phyloP scores from a whole-genome alignment of 306 rosid species.

The apple (Malus domestica) region DNA sequence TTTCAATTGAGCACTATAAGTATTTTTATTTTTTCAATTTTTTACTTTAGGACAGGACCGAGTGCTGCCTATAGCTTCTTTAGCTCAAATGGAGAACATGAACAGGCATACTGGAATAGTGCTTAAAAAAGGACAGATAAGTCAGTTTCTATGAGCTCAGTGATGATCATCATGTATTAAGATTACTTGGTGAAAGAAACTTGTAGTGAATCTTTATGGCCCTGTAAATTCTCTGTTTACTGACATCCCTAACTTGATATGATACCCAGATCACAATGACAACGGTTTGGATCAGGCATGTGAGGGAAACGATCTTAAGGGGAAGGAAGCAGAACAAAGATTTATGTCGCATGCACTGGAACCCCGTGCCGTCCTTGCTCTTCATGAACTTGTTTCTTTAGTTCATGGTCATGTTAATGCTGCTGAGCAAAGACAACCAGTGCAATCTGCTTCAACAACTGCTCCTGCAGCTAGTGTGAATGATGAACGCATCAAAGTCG shows the following conservation, averaged over 20 bases:
- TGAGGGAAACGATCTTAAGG: constrained; percentile 39
- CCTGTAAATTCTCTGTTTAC: neutral
- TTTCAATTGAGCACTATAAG: neutral
- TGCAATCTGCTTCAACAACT: constrained; percentile 36
- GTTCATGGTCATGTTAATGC: constrained; percentile 55
- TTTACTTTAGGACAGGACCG: constrained; percentile 54
- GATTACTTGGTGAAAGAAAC: constrained; percentile 1
- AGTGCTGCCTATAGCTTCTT: constrained; percentile 35
- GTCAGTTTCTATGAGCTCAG: constrained; percentile 30
- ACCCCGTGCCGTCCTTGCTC: constrained; percentile 57
- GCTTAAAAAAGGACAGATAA: constrained; percentile 32
- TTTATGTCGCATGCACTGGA: constrained; percentile 44
- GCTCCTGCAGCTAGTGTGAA: constrained; percentile 33
- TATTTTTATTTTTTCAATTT: neutral
- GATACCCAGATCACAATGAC: constrained; percentile 38
- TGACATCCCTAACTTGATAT: constrained; percentile 28
- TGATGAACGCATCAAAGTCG: constrained; percentile 29
- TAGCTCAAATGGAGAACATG: constrained; percentile 33
- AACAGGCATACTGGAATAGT: constrained; percentile 14
- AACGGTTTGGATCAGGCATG: constrained; percentile 26
- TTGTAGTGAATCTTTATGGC: neutral
- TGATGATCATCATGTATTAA: constrained; percentile 10
- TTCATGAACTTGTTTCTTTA: constrained; percentile 71
- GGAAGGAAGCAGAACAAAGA: constrained; percentile 32
- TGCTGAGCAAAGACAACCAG: constrained; percentile 29